phyloP scores from a whole-genome alignment of 73 alveolate species.

The Paramecium biaurelia region DNA sequence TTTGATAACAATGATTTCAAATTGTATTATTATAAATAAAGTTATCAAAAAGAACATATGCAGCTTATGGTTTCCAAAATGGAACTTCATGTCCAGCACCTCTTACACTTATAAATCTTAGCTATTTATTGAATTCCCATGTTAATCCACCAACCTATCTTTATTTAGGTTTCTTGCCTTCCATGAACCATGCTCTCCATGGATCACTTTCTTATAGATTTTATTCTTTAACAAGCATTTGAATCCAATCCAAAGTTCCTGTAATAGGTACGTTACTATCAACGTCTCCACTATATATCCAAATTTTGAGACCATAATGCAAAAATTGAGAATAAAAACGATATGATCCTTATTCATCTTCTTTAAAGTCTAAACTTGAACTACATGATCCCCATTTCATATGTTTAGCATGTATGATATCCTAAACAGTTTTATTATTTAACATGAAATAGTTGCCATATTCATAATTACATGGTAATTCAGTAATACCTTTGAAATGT shows the following conservation, averaged over 20 bases:
- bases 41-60: conserved; percentile 10
- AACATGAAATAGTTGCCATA: conserved; percentile 1
- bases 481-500: not conserved
- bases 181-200: conserved; percentile 45
- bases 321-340: conserved; percentile 67
- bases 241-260: conserved; percentile 78
- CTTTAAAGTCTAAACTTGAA: conserved; percentile 18
- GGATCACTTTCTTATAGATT: conserved; percentile 59
- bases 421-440: conserved; percentile 32
- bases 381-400: conserved; percentile 30
- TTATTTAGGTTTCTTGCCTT: not conserved
- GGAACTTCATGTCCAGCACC: conserved; percentile 59
- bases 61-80: conserved; percentile 20
- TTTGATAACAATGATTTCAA: not conserved
- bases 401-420: conserved; percentile 5
- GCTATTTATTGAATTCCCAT: conserved; percentile 1
- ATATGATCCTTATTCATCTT: conserved; percentile 60
- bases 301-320: conserved; percentile 64
- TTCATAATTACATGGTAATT: conserved; percentile 21
- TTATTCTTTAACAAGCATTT: conserved; percentile 39
- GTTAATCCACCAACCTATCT: conserved; percentile 40
- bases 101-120: conserved; percentile 33
- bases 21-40: not conserved
- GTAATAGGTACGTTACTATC: conserved; percentile 80
- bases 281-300: conserved; percentile 77